These are phyloP conservation scores for Trichosporon sp. DNA, from an alignment of 1,284 basidiomycete species.

Conservation along the genomic window DNA sequence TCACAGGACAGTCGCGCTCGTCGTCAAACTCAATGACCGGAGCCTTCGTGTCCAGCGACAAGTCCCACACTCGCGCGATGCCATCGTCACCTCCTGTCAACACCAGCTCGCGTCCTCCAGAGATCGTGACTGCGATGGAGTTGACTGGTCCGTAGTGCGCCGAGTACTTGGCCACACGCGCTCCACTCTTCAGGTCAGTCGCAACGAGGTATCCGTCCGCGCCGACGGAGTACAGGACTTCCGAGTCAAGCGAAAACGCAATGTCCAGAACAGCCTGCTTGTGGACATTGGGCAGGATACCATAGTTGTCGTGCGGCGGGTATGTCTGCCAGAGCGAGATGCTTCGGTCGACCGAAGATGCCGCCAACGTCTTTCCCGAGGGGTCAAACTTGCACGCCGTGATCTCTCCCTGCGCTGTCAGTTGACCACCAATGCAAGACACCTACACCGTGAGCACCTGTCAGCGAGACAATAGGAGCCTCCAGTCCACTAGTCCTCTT, in stretches of 20 bases:
- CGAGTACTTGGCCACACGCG: slow-evolving; percentile 36
- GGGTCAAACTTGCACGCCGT: slow-evolving; percentile 48
- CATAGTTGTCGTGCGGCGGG: slow-evolving; percentile 49
- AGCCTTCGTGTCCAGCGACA: slow-evolving; percentile 66
- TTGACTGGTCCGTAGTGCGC: slow-evolving; percentile 87
- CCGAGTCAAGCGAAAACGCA: slow-evolving; percentile 45
- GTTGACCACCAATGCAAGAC: not conserved
- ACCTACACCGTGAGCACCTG: slow-evolving; percentile 46
- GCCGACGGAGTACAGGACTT: slow-evolving; percentile 44
- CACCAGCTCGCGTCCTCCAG: slow-evolving; percentile 64
- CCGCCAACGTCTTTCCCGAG: slow-evolving; percentile 46
- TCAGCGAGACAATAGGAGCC: slow-evolving; percentile 43
- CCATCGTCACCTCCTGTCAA: slow-evolving; percentile 84
- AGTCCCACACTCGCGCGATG: slow-evolving; percentile 79
- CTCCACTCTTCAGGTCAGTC: slow-evolving; percentile 43
- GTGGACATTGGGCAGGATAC: slow-evolving; percentile 46
- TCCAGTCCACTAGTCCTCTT: slow-evolving; percentile 46
- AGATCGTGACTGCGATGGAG: slow-evolving; percentile 75
- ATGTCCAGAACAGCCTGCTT: slow-evolving; percentile 48
- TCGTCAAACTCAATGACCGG: slow-evolving; percentile 73
- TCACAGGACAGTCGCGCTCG: slow-evolving; percentile 69
- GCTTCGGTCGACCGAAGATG: slow-evolving; percentile 43
- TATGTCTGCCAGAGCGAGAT: slow-evolving; percentile 50
- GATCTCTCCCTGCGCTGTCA: slow-evolving; percentile 41
- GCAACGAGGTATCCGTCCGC: slow-evolving; percentile 45